A percentile compares a stretch with the other conserved stretches of the same genome.
phyloP scores from a whole-genome alignment of 257 asterid species.

The Petrea volubilis region DNA sequence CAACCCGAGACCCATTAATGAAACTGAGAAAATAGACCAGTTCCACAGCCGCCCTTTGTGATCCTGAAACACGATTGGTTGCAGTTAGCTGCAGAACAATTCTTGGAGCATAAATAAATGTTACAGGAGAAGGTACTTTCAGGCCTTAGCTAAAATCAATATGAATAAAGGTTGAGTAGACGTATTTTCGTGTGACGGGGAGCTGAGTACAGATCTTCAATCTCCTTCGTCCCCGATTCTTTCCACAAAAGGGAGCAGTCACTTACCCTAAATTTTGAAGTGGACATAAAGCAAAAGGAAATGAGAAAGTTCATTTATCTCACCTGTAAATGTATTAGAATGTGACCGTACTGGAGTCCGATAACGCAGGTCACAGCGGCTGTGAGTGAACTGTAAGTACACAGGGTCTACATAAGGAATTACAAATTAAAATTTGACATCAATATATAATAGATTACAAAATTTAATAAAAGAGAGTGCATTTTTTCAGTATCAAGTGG shows the following conservation, averaged over 20 bases:
- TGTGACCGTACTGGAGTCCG: conserved; percentile 89
- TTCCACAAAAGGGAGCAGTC: too few relatives aligned
- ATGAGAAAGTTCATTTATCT: not conserved
- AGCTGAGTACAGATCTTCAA: too few relatives aligned
- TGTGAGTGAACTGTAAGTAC: conserved; percentile 64
- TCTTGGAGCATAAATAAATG: not conserved
- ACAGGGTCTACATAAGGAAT: conserved; percentile 25
- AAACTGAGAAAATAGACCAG: conserved; percentile 64
- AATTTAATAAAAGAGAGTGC: not conserved
- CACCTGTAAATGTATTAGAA: conserved; percentile 68
- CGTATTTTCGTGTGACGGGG: too few relatives aligned
- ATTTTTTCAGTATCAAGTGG: not conserved
- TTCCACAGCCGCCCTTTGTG: conserved; percentile 70
- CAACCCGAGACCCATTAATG: conserved; percentile 59
- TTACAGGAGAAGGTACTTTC: conserved; percentile 7
- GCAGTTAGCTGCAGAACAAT: conserved; percentile 30
- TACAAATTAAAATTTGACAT: conserved; percentile 11
- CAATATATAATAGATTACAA: not conserved
- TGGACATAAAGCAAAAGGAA: not conserved
- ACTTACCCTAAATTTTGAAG: not conserved
- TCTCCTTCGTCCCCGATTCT: too few relatives aligned
- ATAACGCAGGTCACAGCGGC: conserved; percentile 76
- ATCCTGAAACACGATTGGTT: conserved; percentile 43
- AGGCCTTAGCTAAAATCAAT: not conserved
- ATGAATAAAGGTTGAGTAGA: too few relatives aligned